Conservation (phyloP, 192 early-diverging fungal genomes). For the Irineochytrium annulatum region DNA sequence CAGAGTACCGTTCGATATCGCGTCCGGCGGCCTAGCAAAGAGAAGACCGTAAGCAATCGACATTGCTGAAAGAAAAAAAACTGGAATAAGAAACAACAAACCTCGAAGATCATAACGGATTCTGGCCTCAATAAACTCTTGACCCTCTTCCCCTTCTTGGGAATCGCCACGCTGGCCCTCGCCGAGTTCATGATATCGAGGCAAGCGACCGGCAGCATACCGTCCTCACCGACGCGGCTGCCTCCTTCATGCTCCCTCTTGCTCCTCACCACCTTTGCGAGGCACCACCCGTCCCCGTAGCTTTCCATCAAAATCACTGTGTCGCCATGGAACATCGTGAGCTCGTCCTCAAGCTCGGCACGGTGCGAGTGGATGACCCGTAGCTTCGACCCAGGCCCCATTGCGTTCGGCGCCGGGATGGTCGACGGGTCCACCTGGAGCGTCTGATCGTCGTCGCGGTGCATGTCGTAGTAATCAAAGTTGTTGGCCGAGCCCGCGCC, state of each 20-base stretch:
- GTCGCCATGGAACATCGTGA: neutral
- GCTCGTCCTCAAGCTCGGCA: slow-evolving; percentile 2
- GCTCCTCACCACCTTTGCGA: neutral
- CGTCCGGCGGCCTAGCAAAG: too few species aligned
- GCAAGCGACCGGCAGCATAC: slow-evolving; percentile 1
- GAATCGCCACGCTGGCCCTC: too few species aligned
- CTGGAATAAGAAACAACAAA: too few species aligned
- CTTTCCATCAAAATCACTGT: neutral
- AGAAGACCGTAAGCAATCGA: too few species aligned
- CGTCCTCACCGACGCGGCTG: neutral
- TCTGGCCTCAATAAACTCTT: neutral
- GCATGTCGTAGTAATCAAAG: slow-evolving; percentile 3
- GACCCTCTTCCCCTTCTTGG: neutral
- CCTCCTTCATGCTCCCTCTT: neutral
- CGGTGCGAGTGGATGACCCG: slow-evolving; percentile 2
- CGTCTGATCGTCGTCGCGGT: too few species aligned
- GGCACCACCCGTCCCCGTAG: slow-evolving; percentile 5
- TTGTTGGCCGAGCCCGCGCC: slow-evolving; percentile 4
- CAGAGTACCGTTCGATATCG: too few species aligned
- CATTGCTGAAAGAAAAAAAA: too few species aligned
- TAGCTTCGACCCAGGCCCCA: neutral
- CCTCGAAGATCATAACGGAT: neutral
- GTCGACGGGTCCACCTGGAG: neutral
- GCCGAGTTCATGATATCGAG: slow-evolving; percentile 3
- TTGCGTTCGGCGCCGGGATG: neutral